Evolutionary conservation across 345 rosid genomes (phyloP), one percentile per base, ranked within the genome.

Genomic region (Excoecaria cochinchinensis): DNA sequence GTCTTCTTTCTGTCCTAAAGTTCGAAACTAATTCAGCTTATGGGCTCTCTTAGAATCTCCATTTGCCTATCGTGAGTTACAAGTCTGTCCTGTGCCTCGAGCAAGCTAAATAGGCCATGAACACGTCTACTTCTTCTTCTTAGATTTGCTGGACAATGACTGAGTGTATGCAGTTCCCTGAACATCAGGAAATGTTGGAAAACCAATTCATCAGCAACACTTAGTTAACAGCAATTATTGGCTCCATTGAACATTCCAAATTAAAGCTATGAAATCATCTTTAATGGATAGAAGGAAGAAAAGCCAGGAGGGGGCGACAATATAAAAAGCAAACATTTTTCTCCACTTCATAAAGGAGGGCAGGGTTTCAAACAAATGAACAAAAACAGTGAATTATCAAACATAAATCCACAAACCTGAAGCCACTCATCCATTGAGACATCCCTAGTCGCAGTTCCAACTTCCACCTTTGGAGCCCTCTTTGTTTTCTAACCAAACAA

Each of bases 361-460:
- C 56, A 60, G 25, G 56, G 25, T 74, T 36, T 47, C 38, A 8
- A 47, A 11, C 22, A 53, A 72, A 65, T 40, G 76, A 77, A 36
- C 1, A 17, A 17, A 31, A 9, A 12, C 46, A 61, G n/a, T 16
- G 8, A 21, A 66, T 4, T 36, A 58, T 46, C 53, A 63, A 69
- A 62, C 8, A 4, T 4, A 76, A 70, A 69, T 39, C 22, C 46
- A 75, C 79, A 70, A 6, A 90, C 99, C 98, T 95, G 86, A 62
- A 95, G 96, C 99, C 99, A 95, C 77, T 95, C 99, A 73, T 95
- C 97, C 87, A 83, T 78, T 0, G 94, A 89, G 55, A 86, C 88
- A 86, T 93, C 96, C 25, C 84, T 86, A 58, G 85, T 70, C 53
- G 85, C 80, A 3, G 97, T 91, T 80, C 98, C 98, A 61, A 90